phyloP scores from a whole-genome alignment of 345 rosid species.

The Heritiera fomes region DNA sequence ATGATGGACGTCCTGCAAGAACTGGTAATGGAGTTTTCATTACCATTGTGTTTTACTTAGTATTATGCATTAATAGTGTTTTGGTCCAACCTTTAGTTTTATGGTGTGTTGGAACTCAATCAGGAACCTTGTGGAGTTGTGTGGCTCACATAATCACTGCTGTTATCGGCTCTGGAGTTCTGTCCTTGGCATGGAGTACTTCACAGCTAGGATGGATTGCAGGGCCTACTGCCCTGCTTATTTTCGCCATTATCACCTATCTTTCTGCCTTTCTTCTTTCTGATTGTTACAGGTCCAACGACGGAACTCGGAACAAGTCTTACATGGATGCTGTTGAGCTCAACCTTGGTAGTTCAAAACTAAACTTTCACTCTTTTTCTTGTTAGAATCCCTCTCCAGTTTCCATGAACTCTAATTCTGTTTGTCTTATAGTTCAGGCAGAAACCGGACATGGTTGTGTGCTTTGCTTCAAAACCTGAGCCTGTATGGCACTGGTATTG shows the following conservation, averaged over 20 bases:
- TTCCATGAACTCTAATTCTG: constrained; percentile 21
- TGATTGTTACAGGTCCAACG: constrained; percentile 57
- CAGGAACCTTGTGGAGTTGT: constrained; percentile 64
- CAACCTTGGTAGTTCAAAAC: constrained; percentile 39
- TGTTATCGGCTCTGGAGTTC: constrained; percentile 57
- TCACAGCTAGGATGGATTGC: constrained; percentile 77
- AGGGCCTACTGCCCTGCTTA: constrained; percentile 49
- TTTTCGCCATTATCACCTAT: constrained; percentile 52
- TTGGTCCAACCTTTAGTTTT: constrained; percentile 21
- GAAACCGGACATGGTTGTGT: constrained; percentile 50
- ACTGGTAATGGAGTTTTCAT: constrained; percentile 35
- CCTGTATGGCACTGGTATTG: constrained; percentile 51
- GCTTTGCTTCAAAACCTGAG: constrained; percentile 56
- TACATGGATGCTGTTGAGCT: constrained; percentile 43
- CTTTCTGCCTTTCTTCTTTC: constrained; percentile 52
- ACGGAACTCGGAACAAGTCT: constrained; percentile 45
- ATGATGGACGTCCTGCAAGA: constrained; percentile 44
- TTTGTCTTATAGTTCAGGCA: constrained; percentile 43
- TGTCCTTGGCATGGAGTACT: constrained; percentile 61
- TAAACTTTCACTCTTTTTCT: neutral
- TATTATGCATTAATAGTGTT: neutral
- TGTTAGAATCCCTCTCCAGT: neutral
- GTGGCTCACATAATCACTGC: constrained; percentile 57
- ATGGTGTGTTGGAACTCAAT: constrained; percentile 15
- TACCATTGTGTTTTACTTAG: neutral